phyloP scores from a whole-genome alignment of 1,139 yeast genomes.

The Waltiozyma sp. region DNA sequence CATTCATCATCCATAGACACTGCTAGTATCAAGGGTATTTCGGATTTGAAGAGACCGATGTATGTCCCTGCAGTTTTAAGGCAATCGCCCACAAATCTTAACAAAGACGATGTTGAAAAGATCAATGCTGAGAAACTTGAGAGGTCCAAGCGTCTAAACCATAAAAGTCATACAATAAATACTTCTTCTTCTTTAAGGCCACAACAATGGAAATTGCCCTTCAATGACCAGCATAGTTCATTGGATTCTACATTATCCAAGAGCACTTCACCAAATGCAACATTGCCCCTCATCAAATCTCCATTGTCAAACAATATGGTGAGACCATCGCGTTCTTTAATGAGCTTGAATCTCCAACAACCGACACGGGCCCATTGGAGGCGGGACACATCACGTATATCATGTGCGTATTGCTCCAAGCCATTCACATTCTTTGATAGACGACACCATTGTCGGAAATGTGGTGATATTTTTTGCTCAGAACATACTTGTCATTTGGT shows the following conservation, averaged over 20 bases:
- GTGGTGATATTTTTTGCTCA: conserved; percentile 86
- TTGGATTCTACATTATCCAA: neutral
- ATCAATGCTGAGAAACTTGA: conserved; percentile 17
- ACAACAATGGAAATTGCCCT: conserved; percentile 16
- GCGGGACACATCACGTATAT: conserved; percentile 50
- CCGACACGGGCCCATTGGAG: conserved; percentile 73
- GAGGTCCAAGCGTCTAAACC: conserved; percentile 8
- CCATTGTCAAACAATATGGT: neutral
- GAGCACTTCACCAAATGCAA: neutral
- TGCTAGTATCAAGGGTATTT: conserved; percentile 37
- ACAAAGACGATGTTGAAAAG: conserved; percentile 22
- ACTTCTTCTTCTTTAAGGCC: conserved; percentile 11
- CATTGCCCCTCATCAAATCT: no score
- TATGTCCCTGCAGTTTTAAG: conserved; percentile 86
- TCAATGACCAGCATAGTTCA: conserved; percentile 4
- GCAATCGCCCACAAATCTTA: conserved; percentile 33
- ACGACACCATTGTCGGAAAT: conserved; percentile 87
- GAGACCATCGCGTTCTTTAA: conserved; percentile 22
- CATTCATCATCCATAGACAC: conserved; percentile 4
- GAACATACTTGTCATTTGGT: conserved; percentile 39
- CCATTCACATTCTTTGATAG: conserved; percentile 69
- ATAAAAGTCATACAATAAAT: neutral
- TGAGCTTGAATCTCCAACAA: conserved; percentile 2
- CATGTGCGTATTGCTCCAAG: conserved; percentile 64
- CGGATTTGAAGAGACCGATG: conserved; percentile 71